These are phyloP conservation scores for Apiotrichum siamense DNA, from an alignment of 1,284 basidiomycete genomes.

Conservation along the genomic window DNA sequence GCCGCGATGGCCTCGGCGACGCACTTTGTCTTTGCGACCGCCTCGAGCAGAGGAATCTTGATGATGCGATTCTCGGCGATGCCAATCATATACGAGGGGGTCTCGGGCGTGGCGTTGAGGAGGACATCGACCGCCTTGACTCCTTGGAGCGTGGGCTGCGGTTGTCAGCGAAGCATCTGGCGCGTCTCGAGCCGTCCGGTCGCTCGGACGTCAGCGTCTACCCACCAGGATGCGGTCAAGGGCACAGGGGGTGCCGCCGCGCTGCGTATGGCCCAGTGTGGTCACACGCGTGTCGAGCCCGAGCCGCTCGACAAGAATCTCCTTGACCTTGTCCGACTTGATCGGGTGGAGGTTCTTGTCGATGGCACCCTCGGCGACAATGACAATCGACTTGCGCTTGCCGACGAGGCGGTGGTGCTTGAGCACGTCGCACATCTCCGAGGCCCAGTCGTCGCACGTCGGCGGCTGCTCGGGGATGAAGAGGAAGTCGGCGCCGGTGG, in stretches of 20 bases:
- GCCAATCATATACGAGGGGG: conserved; percentile 96
- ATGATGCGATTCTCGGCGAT: conserved; percentile 93
- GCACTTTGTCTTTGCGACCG: conserved; percentile 80
- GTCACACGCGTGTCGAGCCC: conserved; percentile 94
- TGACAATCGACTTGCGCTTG: conserved; percentile 97
- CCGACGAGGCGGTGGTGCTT: conserved; percentile 84
- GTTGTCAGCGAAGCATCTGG: not conserved
- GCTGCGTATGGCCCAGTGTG: conserved; percentile 95
- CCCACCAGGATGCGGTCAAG: conserved; percentile 83
- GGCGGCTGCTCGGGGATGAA: conserved; percentile 96
- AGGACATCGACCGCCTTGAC: conserved; percentile 88
- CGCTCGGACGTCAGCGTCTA: too few species aligned
- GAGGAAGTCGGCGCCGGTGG: conserved; percentile 91
- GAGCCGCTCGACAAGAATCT: conserved; percentile 76
- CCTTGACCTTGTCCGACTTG: conserved; percentile 80
- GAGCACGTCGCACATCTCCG: conserved; percentile 84
- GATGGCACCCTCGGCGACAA: conserved; percentile 92
- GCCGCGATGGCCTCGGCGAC: conserved; percentile 75
- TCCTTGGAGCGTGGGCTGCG: conserved; percentile 85
- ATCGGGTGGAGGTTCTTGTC: conserved; percentile 85
- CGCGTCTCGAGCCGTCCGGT: too few species aligned
- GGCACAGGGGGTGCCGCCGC: conserved; percentile 88
- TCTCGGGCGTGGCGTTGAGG: conserved; percentile 79
- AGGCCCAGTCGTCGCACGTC: conserved; percentile 71
- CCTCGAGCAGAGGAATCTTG: conserved; percentile 83